Base-by-base conservation (phyloP, 2,329 filamentous ascomycete species). In the Ophiostoma angusticollis region DNA sequence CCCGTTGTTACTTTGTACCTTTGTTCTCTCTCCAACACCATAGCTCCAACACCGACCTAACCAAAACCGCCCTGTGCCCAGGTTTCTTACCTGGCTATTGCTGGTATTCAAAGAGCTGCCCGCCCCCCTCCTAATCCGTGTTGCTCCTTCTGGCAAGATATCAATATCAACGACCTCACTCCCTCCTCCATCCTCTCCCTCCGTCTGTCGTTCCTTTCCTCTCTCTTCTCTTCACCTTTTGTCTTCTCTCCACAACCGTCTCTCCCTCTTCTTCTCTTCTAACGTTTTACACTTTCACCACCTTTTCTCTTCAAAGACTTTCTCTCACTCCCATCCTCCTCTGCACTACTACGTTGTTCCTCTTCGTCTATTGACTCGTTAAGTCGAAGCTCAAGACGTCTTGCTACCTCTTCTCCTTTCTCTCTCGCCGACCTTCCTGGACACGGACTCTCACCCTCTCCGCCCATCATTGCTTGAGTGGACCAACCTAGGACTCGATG, bases 81-180 rank as follows among this genome's bases (percentile, higher is more conserved):
- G n/a, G n/a, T n/a, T n/a, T n/a, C n/a, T n/a, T n/a, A n/a, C n/a
- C n/a, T n/a, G n/a, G n/a, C n/a, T n/a, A n/a, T n/a, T n/a, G n/a
- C n/a, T n/a, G n/a, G n/a, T n/a, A n/a, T n/a, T n/a, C n/a, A n/a
- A n/a, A n/a, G n/a, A n/a, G n/a, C n/a, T n/a, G n/a, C n/a, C n/a
- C n/a, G 21, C 27, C 18, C 21, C 12, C 16, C 27, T 27, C 18
- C 38, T 28, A 25, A 21, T 16, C 4, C 13, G 13, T 28, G 17
- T 18, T 13, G 34, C 31, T 28, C 27, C 24, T 34, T 35, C 27
- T 22, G 11, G 16, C 22, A 25, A 17, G 31, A 27, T 41, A 41
- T 43, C 43, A 39, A 45, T 43, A 43, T 45, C 41, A 35, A 41
- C 41, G 28, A 35, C 41, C 35, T 40, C 44, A 33, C 34, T 33